Base-by-base conservation (phyloP, 495 filamentous ascomycete genomes). In the Aspergillus steynii region DNA sequence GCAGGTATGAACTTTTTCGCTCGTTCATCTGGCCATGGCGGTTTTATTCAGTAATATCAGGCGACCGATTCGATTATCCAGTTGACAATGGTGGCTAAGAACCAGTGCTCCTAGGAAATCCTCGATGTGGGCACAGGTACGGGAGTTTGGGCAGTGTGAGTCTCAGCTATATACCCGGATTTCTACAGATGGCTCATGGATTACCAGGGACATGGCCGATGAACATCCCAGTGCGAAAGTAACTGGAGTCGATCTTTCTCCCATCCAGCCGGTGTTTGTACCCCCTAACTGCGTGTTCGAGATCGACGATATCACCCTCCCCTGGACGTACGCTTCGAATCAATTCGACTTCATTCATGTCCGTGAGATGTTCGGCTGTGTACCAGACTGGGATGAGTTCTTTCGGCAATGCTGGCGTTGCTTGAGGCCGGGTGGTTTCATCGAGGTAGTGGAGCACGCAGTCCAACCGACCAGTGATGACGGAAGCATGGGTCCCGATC, bases 291-390 rank as follows among this genome's bases (percentile, higher is more conserved):
- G 79, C 29, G 72, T 69, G 28, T 87, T 87, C 68, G 78, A 85
- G 42, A 72, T 86, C 48, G 85, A 87, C 63, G 84, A 88, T 60
- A 70, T 75, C 52, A 77, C 78, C 29, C 74, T 73, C n/a, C 76
- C 73, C 14, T 89, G 85, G 87, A 77, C 79, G 4, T 86, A 82
- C 69, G 58, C 70, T 20, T 58, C 71, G 1, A 71, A 84, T 53
- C 65, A 70, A 53, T 90, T 90, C 67, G 88, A 90, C 74, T 87
- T 86, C 60, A 82, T 91, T 57, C 87, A 91, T 69, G 73, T 84
- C 0, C 83, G 87, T 28, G 76, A 77, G 25, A 66, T 90, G 46
- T 80, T 80, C 59, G 85, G 84, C 29, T 79, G 77, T 45, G 84
- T 91, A 56, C 80, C 68, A 10, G 82, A 90, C 70, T 90, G 87